These are phyloP conservation scores for Prillingera fragicola DNA, from an alignment of 1,284 basidiomycete genomes.

Conservation along the genomic window DNA sequence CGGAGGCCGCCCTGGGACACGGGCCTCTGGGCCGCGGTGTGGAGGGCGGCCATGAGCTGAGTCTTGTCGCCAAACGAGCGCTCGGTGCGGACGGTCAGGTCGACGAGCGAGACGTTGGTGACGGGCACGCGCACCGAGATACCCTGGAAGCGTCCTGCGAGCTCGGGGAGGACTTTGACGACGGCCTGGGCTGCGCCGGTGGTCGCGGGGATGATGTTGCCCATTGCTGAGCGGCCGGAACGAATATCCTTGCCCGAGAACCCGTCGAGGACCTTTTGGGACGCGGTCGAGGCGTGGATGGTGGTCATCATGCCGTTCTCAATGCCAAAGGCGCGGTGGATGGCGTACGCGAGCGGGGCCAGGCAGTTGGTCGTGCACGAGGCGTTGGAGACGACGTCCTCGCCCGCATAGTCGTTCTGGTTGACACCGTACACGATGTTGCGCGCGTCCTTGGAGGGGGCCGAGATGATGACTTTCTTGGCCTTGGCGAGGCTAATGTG, in stretches of 20 bases:
- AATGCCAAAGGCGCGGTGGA: constrained; percentile 46
- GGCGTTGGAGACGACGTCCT: constrained; percentile 47
- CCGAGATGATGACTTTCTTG: constrained; percentile 49
- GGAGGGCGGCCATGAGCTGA: constrained; percentile 43
- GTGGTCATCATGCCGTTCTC: constrained; percentile 50
- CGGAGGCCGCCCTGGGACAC: constrained; percentile 20
- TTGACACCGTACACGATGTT: constrained; percentile 49
- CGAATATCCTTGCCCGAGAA: constrained; percentile 48
- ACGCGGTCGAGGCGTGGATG: constrained; percentile 48
- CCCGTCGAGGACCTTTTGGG: constrained; percentile 48
- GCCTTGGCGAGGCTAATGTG: constrained; percentile 42
- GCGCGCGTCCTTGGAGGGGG: constrained; percentile 42
- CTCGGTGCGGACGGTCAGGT: constrained; percentile 46
- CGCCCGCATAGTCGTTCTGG: constrained; percentile 36
- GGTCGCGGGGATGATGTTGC: constrained; percentile 48
- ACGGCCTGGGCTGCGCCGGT: constrained; percentile 49
- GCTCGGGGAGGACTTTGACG: constrained; percentile 47
- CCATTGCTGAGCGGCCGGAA: constrained; percentile 41
- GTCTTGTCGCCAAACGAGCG: constrained; percentile 40
- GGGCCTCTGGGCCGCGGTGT: constrained; percentile 29
- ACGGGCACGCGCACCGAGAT: constrained; percentile 49
- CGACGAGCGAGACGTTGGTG: constrained; percentile 49
- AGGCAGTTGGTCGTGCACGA: constrained; percentile 51
- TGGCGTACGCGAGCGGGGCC: constrained; percentile 46
- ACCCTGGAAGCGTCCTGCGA: constrained; percentile 48